These are phyloP conservation scores for Ambrosia hybrid DNA, from an alignment of 140 eudicot genomes.

Conservation along the genomic window DNA sequence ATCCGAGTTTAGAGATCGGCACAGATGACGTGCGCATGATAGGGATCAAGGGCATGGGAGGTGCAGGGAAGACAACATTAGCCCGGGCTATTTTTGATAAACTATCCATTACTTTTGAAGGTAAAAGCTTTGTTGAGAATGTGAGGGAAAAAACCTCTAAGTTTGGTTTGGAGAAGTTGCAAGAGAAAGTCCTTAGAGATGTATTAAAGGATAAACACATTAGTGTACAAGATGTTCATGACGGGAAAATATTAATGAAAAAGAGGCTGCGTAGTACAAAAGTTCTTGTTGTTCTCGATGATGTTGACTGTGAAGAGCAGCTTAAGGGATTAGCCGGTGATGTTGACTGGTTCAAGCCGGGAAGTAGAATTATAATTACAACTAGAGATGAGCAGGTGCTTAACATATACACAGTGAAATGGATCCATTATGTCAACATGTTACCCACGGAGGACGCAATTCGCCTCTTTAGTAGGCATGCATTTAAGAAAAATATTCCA, in stretches of 20 bases:
- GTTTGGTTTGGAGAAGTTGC: background rate
- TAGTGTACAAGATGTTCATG: background rate
- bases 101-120: constrained; percentile 8
- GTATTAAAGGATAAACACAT: background rate
- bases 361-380: constrained; percentile 24
- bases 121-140: constrained; percentile 21
- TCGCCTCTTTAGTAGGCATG: constrained; percentile 19
- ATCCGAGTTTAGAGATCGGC: background rate
- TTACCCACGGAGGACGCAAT: background rate
- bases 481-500: constrained; percentile 8
- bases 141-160: background rate
- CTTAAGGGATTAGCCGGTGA: constrained; percentile 20
- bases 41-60: constrained; percentile 27
- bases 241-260: background rate
- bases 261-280: background rate
- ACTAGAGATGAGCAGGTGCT: constrained; percentile 25
- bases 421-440: background rate
- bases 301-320: constrained; percentile 21
- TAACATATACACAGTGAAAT: background rate
- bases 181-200: constrained; percentile 14
- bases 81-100: constrained; percentile 11
- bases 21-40: constrained; percentile 18
- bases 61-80: constrained; percentile 25
- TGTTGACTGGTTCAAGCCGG: constrained; percentile 11
- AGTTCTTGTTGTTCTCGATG: constrained; percentile 28